Evolutionary conservation across 345 rosid species (phyloP).

Genomic region (Ailanthus altissimus): DNA sequence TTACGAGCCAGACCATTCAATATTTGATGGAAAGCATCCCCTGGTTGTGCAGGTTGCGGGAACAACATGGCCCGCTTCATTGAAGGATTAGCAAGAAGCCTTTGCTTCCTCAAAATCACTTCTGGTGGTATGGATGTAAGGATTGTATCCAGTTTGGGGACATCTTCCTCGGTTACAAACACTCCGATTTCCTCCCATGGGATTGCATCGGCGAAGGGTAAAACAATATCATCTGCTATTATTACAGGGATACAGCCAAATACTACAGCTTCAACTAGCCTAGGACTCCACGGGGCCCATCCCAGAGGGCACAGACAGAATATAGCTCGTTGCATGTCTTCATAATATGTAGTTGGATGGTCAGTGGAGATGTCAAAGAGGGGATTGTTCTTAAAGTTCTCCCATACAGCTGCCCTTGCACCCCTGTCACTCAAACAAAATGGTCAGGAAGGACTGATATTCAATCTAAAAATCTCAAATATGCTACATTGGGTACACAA

Average conservation of each 20-base stretch:
- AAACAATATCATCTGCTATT: conserved; percentile 90
- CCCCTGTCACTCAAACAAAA: conserved; percentile 52
- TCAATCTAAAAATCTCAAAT: conserved; percentile 1
- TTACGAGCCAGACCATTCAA: conserved; percentile 87
- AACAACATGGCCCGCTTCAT: conserved; percentile 93
- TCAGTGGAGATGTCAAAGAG: conserved; percentile 94
- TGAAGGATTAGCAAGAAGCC: conserved; percentile 91
- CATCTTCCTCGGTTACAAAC: conserved; percentile 84
- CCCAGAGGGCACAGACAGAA: conserved; percentile 96
- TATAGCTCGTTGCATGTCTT: conserved; percentile 94
- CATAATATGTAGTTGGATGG: conserved; percentile 91
- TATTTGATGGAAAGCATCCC: conserved; percentile 97
- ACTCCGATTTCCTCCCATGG: conserved; percentile 99
- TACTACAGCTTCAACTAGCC: conserved; percentile 97
- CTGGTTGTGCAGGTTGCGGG: conserved; percentile 90
- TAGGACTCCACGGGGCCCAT: conserved; percentile 99
- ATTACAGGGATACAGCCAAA: conserved; percentile 98
- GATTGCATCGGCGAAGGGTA: conserved; percentile 96
- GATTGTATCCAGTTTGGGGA: conserved; percentile 74
- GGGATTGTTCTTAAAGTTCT: conserved; percentile 91
- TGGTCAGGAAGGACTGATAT: conserved; percentile 15
- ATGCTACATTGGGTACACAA: background rate
- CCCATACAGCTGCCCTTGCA: conserved; percentile 99
- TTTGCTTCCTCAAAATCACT: conserved; percentile 81
- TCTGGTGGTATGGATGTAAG: conserved; percentile 77